phyloP scores from a whole-genome alignment of 192 early-diverging fungal genomes.

The Phlyctochytrium planicorne region DNA sequence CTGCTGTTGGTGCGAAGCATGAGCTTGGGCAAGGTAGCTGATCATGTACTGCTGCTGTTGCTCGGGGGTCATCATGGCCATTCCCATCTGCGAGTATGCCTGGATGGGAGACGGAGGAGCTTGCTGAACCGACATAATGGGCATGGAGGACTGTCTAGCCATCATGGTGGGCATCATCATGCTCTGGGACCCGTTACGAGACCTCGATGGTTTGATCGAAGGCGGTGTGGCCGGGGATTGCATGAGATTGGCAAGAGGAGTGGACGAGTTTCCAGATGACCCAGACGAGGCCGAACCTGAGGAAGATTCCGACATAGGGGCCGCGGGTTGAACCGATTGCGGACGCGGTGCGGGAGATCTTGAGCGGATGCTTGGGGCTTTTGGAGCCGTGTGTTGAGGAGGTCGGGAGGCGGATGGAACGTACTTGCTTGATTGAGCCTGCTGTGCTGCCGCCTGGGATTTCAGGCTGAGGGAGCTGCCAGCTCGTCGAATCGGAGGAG shows the following conservation, averaged over 20 bases:
- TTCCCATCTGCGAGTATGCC: background rate
- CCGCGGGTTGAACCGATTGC: background rate
- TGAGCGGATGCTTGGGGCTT: background rate
- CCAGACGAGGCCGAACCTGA: background rate
- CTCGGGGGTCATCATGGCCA: background rate
- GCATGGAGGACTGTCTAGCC: no score
- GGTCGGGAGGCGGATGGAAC: background rate
- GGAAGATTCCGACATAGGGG: background rate
- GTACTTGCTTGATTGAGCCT: no score
- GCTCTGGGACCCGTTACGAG: no score
- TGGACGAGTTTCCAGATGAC: background rate
- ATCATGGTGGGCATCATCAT: no score
- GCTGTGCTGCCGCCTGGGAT: no score
- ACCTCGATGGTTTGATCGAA: background rate
- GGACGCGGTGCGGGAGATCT: background rate
- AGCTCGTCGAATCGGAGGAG: background rate
- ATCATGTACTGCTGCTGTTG: slow-evolving; percentile 1
- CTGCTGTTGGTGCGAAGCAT: background rate
- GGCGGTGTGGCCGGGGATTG: background rate
- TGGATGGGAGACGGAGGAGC: no score
- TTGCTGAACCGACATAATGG: no score
- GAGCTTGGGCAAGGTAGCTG: background rate
- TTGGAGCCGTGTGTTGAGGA: background rate
- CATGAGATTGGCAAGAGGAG: no score
- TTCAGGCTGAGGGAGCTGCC: background rate